These are phyloP conservation scores for Gracilariopsis chorda DNA, from an alignment of 23 red algal species.

Conservation along the genomic window DNA sequence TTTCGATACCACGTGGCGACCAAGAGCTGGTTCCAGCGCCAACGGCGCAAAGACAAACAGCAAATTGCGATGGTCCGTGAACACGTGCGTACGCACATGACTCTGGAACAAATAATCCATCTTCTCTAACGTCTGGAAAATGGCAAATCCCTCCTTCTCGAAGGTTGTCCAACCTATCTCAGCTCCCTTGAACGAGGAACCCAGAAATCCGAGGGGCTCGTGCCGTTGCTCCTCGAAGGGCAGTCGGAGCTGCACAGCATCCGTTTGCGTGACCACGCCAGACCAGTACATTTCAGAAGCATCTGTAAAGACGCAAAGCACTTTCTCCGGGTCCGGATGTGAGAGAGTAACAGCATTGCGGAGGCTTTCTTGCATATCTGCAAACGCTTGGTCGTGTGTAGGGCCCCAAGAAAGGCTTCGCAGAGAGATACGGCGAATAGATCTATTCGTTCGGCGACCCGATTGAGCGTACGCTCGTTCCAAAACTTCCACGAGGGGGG, in stretches of 20 bases:
- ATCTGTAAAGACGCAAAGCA: conserved; percentile 54
- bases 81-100: not conserved
- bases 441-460: not conserved
- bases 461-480: not conserved
- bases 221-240: not conserved
- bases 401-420: not conserved
- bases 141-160: conserved; percentile 44
- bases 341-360: not conserved
- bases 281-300: not conserved
- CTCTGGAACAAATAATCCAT: not conserved
- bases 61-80: conserved; percentile 49
- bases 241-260: not conserved
- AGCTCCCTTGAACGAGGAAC: not conserved
- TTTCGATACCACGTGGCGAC: not conserved
- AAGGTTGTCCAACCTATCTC: not conserved
- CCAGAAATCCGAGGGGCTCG: conserved; percentile 14
- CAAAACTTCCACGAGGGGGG: not conserved
- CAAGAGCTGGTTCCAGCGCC: not conserved
- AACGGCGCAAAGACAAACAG: conserved; percentile 35
- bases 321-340: not conserved
- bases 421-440: not conserved
- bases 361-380: not conserved
- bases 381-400: not conserved
- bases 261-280: conserved; percentile 6
- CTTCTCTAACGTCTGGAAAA: not conserved